Evolutionary conservation across 208 protist species (phyloP).

Genomic region (Phytomonas francai): DNA sequence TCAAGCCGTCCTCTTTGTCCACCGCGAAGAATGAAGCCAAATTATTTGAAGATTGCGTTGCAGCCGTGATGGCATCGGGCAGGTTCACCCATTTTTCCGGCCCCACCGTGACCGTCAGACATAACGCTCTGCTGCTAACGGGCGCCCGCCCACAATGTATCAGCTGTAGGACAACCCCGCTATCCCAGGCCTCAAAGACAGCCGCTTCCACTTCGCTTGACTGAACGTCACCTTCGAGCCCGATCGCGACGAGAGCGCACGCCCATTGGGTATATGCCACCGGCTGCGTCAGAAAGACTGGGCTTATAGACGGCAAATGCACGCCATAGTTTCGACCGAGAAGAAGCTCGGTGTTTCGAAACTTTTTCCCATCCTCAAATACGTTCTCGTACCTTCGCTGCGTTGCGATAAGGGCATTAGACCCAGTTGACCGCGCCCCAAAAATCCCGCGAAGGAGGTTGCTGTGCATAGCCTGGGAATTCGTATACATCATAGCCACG

Average conservation of each 20-base stretch:
- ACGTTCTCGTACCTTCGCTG: conserved; percentile 78
- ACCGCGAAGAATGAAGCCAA: not conserved
- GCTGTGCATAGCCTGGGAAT: conserved; percentile 89
- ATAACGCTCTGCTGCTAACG: conserved; percentile 48
- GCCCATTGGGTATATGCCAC: conserved; percentile 51
- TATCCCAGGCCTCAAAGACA: conserved; percentile 41
- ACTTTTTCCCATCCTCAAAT: conserved; percentile 82
- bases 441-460: conserved; percentile 79
- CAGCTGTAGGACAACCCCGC: conserved; percentile 23
- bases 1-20: conserved; percentile 15
- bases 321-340: conserved; percentile 59
- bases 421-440: conserved; percentile 41
- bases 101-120: conserved; percentile 31
- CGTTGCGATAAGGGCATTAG: conserved; percentile 82
- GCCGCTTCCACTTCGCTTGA: conserved; percentile 28
- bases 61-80: not conserved
- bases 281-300: conserved; percentile 50
- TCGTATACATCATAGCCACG: conserved; percentile 89
- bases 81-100: not conserved
- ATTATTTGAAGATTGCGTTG: not conserved
- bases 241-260: conserved; percentile 44
- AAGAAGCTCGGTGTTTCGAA: conserved; percentile 64
- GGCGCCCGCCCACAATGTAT: conserved; percentile 10
- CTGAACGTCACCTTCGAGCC: conserved; percentile 24
- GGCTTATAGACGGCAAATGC: conserved; percentile 69